A percentile compares a stretch with the other conserved stretches of the same genome.
These are phyloP conservation scores for Cicer yamashitae DNA, from an alignment of 306 rosid genomes.

Conservation along the genomic window DNA sequence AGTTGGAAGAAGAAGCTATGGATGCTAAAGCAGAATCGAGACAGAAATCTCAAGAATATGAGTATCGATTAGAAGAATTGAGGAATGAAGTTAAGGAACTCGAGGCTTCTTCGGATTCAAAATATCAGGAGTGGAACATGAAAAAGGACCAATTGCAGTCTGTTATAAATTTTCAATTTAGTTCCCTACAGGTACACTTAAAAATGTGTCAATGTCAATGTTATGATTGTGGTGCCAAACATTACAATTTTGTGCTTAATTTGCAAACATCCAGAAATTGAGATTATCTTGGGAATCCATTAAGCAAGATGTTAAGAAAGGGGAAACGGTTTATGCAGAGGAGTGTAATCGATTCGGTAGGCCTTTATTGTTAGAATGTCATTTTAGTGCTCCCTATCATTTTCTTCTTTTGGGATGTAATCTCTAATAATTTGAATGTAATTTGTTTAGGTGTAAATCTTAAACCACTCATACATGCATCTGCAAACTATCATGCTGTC, in stretches of 20 bases:
- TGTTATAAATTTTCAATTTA: conserved; percentile 36
- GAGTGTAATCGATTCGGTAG: conserved; percentile 49
- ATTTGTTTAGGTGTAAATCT: conserved; percentile 51
- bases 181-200: conserved; percentile 51
- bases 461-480: conserved; percentile 46
- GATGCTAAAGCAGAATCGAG: conserved; percentile 52
- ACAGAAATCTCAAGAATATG: conserved; percentile 63
- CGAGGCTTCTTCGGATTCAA: conserved; percentile 45
- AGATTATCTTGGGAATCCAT: conserved; percentile 52
- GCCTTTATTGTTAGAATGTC: conserved; percentile 32
- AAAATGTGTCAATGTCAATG: conserved; percentile 42
- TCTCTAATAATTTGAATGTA: conserved; percentile 32
- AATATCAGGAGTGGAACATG: conserved; percentile 48
- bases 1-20: conserved; percentile 56
- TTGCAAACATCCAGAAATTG: conserved; percentile 51
- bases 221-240: conserved; percentile 40
- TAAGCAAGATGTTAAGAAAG: conserved; percentile 47
- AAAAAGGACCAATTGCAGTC: conserved; percentile 40
- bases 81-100: conserved; percentile 42
- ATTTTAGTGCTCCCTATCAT: background rate
- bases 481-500: conserved; percentile 48
- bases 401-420: background rate
- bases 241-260: conserved; percentile 42
- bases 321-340: conserved; percentile 42
- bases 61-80: conserved; percentile 55